Evolutionary conservation across 768 basidiomycete genomes (phyloP).

Genomic region (Russula sp.): DNA sequence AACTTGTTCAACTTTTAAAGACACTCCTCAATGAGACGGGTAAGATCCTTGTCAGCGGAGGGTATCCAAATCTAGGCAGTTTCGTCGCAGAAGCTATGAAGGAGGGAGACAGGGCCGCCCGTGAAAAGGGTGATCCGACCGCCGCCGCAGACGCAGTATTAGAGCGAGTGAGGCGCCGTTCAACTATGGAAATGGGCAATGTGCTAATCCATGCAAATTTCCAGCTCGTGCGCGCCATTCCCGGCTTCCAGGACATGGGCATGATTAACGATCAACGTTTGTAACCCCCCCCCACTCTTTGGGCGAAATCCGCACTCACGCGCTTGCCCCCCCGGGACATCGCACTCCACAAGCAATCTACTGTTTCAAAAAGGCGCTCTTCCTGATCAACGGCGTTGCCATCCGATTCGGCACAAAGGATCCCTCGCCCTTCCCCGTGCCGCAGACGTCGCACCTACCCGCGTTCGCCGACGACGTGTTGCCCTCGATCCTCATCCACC

Average conservation of each 20-base stretch:
- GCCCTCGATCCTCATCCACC: conserved; percentile 73
- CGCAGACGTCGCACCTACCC: conserved; percentile 52
- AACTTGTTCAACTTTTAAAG: conserved; percentile 64
- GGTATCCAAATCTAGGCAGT: conserved; percentile 64
- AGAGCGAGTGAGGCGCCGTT: conserved; percentile 45
- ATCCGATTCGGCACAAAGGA: conserved; percentile 57
- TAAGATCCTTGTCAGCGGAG: conserved; percentile 46
- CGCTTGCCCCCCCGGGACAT: background rate
- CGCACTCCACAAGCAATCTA: conserved; percentile 53
- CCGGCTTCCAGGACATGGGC: conserved; percentile 77
- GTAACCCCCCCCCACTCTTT: conserved; percentile 26
- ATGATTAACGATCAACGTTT: conserved; percentile 57
- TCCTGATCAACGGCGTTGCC: conserved; percentile 64
- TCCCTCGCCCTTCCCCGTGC: conserved; percentile 55
- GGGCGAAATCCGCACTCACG: conserved; percentile 7
- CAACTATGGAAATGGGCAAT: background rate
- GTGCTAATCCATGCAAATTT: conserved; percentile 22
- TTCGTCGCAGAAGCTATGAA: conserved; percentile 69
- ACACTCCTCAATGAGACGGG: conserved; percentile 69
- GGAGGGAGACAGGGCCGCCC: conserved; percentile 39
- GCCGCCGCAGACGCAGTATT: conserved; percentile 53
- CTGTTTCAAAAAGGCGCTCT: conserved; percentile 86
- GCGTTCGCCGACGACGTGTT: conserved; percentile 79
- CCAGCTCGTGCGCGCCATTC: conserved; percentile 73
- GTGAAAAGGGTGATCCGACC: conserved; percentile 29